phyloP scores from a whole-genome alignment of 768 basidiomycete species.

The Terana coerulea region DNA sequence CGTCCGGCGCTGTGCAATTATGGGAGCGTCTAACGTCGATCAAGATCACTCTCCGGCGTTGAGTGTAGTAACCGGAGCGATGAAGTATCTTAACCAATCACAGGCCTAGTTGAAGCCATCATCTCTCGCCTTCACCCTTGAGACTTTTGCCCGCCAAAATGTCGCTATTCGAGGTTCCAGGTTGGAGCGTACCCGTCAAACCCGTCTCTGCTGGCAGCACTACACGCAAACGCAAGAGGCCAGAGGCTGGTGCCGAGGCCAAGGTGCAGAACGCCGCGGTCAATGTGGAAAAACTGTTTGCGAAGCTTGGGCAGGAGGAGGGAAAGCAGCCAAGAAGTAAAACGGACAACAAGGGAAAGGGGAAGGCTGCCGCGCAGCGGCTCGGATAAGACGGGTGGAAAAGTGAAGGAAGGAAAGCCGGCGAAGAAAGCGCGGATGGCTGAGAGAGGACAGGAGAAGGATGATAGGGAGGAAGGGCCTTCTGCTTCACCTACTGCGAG shows the following conservation, averaged over 20 bases:
- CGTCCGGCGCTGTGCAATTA: too few relatives aligned
- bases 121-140: not conserved
- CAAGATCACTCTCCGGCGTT: too few relatives aligned
- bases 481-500: not conserved
- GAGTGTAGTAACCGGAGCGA: too few relatives aligned
- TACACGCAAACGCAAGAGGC: slow-evolving; percentile 28
- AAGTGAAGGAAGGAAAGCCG: not conserved
- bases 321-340: slow-evolving; percentile 5
- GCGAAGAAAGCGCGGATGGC: slow-evolving; percentile 3
- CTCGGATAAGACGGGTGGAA: not conserved
- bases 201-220: slow-evolving; percentile 4
- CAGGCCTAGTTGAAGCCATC: not conserved
- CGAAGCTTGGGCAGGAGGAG: slow-evolving; percentile 16
- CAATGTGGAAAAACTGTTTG: slow-evolving; percentile 29
- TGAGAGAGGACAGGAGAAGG: not conserved
- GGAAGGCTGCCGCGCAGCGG: not conserved
- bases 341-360: slow-evolving; percentile 16
- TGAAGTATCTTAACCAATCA: too few relatives aligned
- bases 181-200: slow-evolving; percentile 28
- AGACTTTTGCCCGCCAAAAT: slow-evolving; percentile 15
- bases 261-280: slow-evolving; percentile 24
- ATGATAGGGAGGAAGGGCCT: not conserved
- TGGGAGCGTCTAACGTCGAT: too few relatives aligned
- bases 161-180: slow-evolving; percentile 34
- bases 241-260: slow-evolving; percentile 17